Evolutionary conservation across 2,329 filamentous ascomycete genomes (phyloP).

Genomic region (Clarireedia sp.): DNA sequence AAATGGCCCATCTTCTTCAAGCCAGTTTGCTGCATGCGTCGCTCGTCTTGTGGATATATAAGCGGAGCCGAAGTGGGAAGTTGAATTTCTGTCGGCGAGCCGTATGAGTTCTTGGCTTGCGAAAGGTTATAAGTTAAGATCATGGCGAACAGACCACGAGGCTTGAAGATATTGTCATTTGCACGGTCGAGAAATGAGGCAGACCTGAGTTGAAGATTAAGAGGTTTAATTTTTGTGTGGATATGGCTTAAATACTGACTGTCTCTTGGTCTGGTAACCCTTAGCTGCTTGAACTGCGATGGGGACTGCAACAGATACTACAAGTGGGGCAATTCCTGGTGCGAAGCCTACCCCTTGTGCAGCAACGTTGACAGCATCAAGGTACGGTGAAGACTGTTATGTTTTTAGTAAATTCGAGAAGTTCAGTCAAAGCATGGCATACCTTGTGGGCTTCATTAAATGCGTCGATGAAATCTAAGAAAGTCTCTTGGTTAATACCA

Average conservation of each 20-base stretch:
- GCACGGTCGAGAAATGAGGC: slow-evolving; percentile 47
- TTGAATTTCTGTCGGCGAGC: not conserved
- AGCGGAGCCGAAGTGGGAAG: not conserved
- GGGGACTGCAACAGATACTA: slow-evolving; percentile 36
- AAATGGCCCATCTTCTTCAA: slow-evolving; percentile 32
- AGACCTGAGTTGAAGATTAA: slow-evolving; percentile 7
- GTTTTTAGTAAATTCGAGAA: slow-evolving; percentile 5
- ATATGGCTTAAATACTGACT: not conserved
- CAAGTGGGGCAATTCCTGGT: slow-evolving; percentile 33
- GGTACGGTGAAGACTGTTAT: slow-evolving; percentile 24
- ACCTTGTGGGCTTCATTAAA: slow-evolving; percentile 32
- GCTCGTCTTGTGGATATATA: not conserved
- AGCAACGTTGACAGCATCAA: slow-evolving; percentile 36
- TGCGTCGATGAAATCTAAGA: slow-evolving; percentile 39
- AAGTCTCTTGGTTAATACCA: slow-evolving; percentile 40
- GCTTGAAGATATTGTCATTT: slow-evolving; percentile 47
- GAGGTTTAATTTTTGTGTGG: too few relatives aligned
- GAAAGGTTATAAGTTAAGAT: slow-evolving; percentile 45
- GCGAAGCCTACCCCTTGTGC: slow-evolving; percentile 32
- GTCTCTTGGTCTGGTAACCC: slow-evolving; percentile 18
- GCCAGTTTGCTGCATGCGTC: slow-evolving; percentile 12
- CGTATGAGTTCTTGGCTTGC: not conserved
- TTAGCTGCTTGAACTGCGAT: slow-evolving; percentile 34
- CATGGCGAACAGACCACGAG: slow-evolving; percentile 44
- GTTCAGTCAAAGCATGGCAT: not conserved